Percentiles rank a stretch among this genome's conserved stretches.
Conservation (phyloP, 2,329 filamentous ascomycete species). For the Lachnellula suecica region DNA sequence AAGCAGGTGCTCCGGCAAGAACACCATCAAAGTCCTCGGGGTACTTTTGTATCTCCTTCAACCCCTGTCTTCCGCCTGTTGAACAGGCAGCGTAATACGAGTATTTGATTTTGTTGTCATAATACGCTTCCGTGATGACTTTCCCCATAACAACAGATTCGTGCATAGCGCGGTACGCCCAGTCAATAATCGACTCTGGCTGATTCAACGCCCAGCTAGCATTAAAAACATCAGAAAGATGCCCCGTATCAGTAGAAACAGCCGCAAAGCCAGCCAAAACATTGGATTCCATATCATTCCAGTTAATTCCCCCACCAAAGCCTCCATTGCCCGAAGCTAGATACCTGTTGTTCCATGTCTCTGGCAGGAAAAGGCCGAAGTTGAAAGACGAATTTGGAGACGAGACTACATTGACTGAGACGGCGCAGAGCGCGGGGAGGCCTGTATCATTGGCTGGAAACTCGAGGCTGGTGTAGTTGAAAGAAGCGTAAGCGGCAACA, state of each 20-base stretch:
- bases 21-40: conserved; percentile 48
- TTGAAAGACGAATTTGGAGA: conserved; percentile 35
- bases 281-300: conserved; percentile 44
- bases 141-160: conserved; percentile 2
- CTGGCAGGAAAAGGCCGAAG: conserved; percentile 39
- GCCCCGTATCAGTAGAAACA: conserved; percentile 44
- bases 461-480: neutral
- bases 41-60: conserved; percentile 44
- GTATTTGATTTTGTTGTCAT: neutral
- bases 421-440: conserved; percentile 38
- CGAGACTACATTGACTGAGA: conserved; percentile 37
- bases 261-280: conserved; percentile 40
- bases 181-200: conserved; percentile 36
- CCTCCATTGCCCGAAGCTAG: conserved; percentile 44
- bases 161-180: conserved; percentile 23
- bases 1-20: conserved; percentile 39
- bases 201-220: conserved; percentile 39
- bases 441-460: conserved; percentile 36
- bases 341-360: conserved; percentile 38
- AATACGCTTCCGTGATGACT: neutral
- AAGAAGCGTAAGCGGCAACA: no score
- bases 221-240: conserved; percentile 35
- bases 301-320: conserved; percentile 46
- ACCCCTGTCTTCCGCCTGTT: conserved; percentile 47
- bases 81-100: conserved; percentile 49